Base-by-base conservation (phyloP, 176 grass and related monocot genomes). In the Oryza officinalis region DNA sequence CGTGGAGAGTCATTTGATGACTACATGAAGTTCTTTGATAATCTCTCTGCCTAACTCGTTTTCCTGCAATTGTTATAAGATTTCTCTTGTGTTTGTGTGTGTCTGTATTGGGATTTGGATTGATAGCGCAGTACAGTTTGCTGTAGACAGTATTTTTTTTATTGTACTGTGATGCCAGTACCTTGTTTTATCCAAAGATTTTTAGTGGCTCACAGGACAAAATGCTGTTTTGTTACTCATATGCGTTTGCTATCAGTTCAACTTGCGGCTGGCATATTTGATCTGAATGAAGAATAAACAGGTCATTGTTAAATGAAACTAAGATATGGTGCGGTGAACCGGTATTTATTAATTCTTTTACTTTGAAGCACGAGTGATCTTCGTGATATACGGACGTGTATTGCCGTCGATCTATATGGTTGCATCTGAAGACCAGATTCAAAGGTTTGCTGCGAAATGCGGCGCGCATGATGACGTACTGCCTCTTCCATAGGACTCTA, bases 21-120 rank as follows among this genome's bases (percentile, higher is more conserved):
- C 72, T 94, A 85, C 74, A 37, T 96, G 74, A 95, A 85, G 93
- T 95, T 94, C 74, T 98, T 98, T 38, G 93, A 95, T 76, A 93
- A 93, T 44, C 81, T 98, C 14, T 88, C 80, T 83, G 69, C 75
- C 44, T 90, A 87, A 68, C 0, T 4, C 15, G 14, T 66, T 67
- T 61, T 25, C 22, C 13, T 57, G 52, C 52, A 57, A n/a, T 4
- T 57, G 52, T 38, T 38, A 41, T 25, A 1, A 61, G 63, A 5
- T 63, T 78, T 32, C 25, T 46, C 13, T 41, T 20, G 28, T 8
- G 5, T 17, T 33, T 73, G 1, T 7, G 3, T 67, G 61, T 81
- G 44, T n/a, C 27, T 50, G 0, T 43, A 74, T 18, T 18, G 12
- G 25, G 17, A 67, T n/a, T 32, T 67, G 25, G 10, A 64, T 30